A percentile compares a stretch with the other conserved stretches of the same genome.
phyloP scores from a whole-genome alignment of 2,329 filamentous ascomycete genomes.

The Dactylellina leptospora region DNA sequence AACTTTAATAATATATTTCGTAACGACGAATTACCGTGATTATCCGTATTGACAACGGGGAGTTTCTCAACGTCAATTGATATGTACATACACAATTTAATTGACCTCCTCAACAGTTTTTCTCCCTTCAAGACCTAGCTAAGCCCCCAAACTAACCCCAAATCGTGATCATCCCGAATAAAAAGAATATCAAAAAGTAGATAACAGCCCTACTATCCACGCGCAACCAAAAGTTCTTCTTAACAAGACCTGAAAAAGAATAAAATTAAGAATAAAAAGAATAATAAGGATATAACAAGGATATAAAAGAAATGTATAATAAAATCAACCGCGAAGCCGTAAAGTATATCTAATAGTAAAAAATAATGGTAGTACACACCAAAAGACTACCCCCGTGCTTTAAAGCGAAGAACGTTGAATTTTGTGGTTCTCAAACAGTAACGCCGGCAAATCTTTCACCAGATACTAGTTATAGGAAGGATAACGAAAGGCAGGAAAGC shows the following conservation, averaged over 20 bases:
- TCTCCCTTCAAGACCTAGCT: too few species aligned
- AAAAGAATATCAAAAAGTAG: constrained; percentile 11
- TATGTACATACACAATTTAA: too few species aligned
- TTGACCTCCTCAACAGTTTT: too few species aligned
- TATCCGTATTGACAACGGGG: too few species aligned
- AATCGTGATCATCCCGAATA: too few species aligned
- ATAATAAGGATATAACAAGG: too few species aligned
- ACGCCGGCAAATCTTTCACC: constrained; percentile 31
- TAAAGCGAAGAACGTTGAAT: neutral
- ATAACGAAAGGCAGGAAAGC: neutral
- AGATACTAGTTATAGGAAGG: neutral
- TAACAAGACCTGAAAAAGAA: neutral
- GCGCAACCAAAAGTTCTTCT: neutral
- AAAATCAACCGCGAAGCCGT: neutral
- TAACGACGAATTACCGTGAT: too few species aligned
- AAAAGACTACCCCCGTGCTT: constrained; percentile 17
- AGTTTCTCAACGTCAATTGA: too few species aligned
- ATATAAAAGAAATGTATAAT: constrained; percentile 13
- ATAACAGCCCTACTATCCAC: constrained; percentile 2
- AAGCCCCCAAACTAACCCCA: too few species aligned
- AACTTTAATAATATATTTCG: too few species aligned
- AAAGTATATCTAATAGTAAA: neutral
- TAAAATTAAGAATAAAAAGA: constrained; percentile 5
- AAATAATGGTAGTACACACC: constrained; percentile 22
- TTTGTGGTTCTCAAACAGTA: constrained; percentile 22